Evolutionary conservation across 768 basidiomycete species (phyloP), one percentile per base, ranked within the genome.

Genomic region (Dacryopinax primogenitus): DNA sequence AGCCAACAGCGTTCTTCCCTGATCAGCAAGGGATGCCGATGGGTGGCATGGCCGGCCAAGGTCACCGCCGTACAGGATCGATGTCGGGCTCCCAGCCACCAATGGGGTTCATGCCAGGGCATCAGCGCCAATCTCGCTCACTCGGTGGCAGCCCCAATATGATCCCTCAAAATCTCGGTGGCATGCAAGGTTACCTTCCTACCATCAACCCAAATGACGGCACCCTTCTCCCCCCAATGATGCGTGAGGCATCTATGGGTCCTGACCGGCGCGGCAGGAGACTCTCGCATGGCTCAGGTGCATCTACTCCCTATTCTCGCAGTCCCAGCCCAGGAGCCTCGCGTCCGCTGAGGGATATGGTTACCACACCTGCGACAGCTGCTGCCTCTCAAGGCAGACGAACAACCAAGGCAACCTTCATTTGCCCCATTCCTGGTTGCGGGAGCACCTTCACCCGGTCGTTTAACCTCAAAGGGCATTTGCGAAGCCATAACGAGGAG

Each of bases 391-490:
- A 88, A 71, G 86, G 84, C 69, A 78, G 93, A 65, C 79, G 93
- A 69, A 95, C 92, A 71, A 89, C 90, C 72, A 88, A 92, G 63
- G 93, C 92, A 45, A 86, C 83, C 68, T 95, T 94, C 72, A 75
- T 82, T 34, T 92, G 90, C 77, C 87, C 87, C 65, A 84, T 92
- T 32, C 84, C 86, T 1, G 87, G 87, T 12, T 92, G 90, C 75
- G 87, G 86, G 37, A 88, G 87, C 70, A 91, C 90, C 2, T 93
- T 93, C 70, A 96, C 94, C 41, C 78, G 91, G 72, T 88, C 91
- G 72, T 96, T 96, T 78, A 96, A 96, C 73, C 74, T 96, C 66
- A 92, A 93, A 74, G 94, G 94, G n/a, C 94, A 97, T 72, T 80
- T 96, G 70, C 88, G 94, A 41, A 92, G 90, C 15, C 94, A 96